Base-by-base conservation (phyloP, 768 basidiomycete genomes). In the Brasilioporus rufonigricans region DNA sequence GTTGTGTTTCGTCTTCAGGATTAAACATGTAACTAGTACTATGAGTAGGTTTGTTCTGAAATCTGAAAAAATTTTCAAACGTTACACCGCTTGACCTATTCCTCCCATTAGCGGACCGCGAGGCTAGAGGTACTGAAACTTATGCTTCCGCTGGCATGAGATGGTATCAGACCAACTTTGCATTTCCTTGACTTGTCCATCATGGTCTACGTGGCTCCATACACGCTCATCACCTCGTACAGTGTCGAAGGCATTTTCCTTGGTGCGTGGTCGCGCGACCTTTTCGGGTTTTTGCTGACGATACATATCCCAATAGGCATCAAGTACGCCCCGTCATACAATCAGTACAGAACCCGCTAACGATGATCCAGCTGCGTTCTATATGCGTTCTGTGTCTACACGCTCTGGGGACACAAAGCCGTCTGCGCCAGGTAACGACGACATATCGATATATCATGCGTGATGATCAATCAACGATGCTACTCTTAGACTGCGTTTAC, bases 211-310 rank as follows among this genome's bases (percentile, higher is more conserved):
- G 7, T 16, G 31, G n/a, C 44, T 16, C 51, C 50, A 5, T 47
- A 47, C n/a, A 32, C 57, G 23, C 10, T 44, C 41, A 41, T 66
- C 43, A 41, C 27, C 4, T 16, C 57, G 4, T 51, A 49, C 3
- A 47, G 33, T 39, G 4, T 56, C 3, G 63, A 68, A 33, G 29
- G 31, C 5, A 45, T 68, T 24, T 50, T 68, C 31, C 38, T 62
- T 10, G 65, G 65, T 65, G 40, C n/a, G 65, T 56, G 35, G 35
- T 16, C 38, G 7, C 19, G 5, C 5, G 7, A 23, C 27, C n/a
- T n/a, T 24, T 21, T 26, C 29, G 2, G 3, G 18, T 16, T 40
- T 23, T 12, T 5, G 4, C 21, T 40, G 44, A 62, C 7, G 4
- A 21, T n/a, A 12, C 32, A 16, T 29, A 12, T 39, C 29, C 18